Percentiles rank a stretch among this genome's conserved stretches.
Evolutionary conservation across 805 yeast genomes (phyloP).

Genomic region (Starmerella gropengiesseri): DNA sequence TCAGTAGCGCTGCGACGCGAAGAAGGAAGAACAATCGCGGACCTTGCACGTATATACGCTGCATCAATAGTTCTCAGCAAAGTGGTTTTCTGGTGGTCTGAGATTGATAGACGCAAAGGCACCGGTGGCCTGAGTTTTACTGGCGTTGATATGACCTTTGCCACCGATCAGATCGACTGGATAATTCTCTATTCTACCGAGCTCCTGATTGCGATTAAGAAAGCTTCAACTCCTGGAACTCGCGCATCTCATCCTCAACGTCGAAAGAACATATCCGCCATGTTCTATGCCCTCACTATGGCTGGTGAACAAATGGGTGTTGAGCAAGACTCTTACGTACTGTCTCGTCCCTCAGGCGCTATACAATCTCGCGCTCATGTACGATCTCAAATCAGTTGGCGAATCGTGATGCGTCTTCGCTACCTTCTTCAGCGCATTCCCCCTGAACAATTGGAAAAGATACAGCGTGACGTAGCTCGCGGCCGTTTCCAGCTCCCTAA

Average conservation of each 20-base stretch:
- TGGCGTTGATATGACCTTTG: conserved; percentile 16
- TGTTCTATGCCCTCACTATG: conserved; percentile 17
- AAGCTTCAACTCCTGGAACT: not conserved
- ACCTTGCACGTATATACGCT: conserved; percentile 20
- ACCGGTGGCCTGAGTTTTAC: conserved; percentile 18
- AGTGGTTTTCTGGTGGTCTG: conserved; percentile 30
- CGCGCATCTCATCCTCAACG: not conserved
- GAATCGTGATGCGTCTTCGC: conserved; percentile 63
- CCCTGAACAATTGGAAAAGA: conserved; percentile 35
- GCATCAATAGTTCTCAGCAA: conserved; percentile 26
- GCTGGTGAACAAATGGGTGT: conserved; percentile 45
- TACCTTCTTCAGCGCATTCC: conserved; percentile 55
- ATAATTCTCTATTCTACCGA: conserved; percentile 7
- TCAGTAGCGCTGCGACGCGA: conserved; percentile 22
- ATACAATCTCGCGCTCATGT: conserved; percentile 65
- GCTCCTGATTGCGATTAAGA: conserved; percentile 3
- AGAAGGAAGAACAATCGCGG: conserved; percentile 14
- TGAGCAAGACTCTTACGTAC: conserved; percentile 76
- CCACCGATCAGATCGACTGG: conserved; percentile 19
- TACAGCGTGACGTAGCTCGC: conserved; percentile 29
- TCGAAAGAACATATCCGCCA: conserved; percentile 3
- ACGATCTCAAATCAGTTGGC: conserved; percentile 79
- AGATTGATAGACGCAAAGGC: conserved; percentile 8
- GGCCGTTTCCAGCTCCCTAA: conserved; percentile 38
- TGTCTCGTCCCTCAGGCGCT: conserved; percentile 79